phyloP scores from a whole-genome alignment of 2,329 filamentous ascomycete species.

The Fusarium irregulare region DNA sequence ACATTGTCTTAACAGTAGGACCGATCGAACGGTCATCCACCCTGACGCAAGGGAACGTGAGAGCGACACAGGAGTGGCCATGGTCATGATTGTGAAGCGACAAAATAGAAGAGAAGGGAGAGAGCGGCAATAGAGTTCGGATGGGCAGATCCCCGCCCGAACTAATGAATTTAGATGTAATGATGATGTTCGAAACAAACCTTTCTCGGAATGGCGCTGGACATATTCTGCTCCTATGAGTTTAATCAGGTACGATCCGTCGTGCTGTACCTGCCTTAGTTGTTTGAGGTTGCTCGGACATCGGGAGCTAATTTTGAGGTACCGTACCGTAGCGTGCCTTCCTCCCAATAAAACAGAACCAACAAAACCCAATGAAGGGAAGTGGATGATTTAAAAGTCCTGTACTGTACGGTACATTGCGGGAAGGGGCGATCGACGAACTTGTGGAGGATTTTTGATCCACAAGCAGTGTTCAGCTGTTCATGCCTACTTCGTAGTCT shows the following conservation, averaged over 20 bases:
- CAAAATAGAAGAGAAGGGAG: neutral
- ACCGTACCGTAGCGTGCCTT: constrained; percentile 9
- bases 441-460: constrained; percentile 30
- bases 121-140: neutral
- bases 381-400: constrained; percentile 1
- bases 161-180: constrained; percentile 1
- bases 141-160: neutral
- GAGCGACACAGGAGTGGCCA: neutral
- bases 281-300: constrained; percentile 31
- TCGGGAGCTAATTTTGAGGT: constrained; percentile 27
- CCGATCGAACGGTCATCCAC: neutral
- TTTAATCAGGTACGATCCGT: constrained; percentile 6
- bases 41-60: constrained; percentile 4
- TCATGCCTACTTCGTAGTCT: neutral
- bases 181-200: constrained; percentile 28
- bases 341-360: neutral
- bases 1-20: constrained; percentile 1
- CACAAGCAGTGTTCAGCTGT: constrained; percentile 2
- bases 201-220: constrained; percentile 8
- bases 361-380: neutral
- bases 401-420: constrained; percentile 7
- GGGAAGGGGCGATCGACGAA: constrained; percentile 31
- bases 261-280: constrained; percentile 31
- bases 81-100: neutral
- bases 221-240: constrained; percentile 7